Evolutionary conservation across 1,139 yeast genomes (phyloP), one percentile per base, ranked within the genome.

Genomic region (Debaryomyces singareniensis): DNA sequence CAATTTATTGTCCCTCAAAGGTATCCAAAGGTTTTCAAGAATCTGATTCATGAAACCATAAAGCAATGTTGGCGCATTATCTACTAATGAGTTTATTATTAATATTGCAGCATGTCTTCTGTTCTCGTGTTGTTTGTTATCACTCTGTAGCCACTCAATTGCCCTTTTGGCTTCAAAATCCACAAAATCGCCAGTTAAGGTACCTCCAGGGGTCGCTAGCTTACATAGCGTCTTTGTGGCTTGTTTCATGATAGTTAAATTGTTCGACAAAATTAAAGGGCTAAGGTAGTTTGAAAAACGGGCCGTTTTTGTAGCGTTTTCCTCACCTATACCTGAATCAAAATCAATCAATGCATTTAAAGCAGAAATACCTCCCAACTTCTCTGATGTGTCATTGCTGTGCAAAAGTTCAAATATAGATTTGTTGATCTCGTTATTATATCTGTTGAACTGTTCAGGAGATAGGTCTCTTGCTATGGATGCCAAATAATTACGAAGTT

Each of bases 81-180:
- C 77, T 0, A 96, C 95, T 39, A 91, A 69, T 1, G 96, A 83
- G 10, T 82, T 75, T 27, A 91, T 73, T 34, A 87, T 80, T 33
- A 91, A 64, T 13, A 91, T 80, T 1, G 97, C 95, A 0, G 96
- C 96, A 53, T 87, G 96, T 39, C 95, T 73, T 45, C 94, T 72
- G 32, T 73, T 73, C 44, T 86, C 96, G 36, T 63, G 65, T 47
- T 82, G 89, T 42, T 85, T 79, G 42, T 81, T 89, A 29, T 75
- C 78, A 14, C 80, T 68, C 34, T 83, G 89, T 21, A 91, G 68
- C 94, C 96, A 83, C 53, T 91, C 97, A 31, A 89, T 68, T 27
- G 96, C 87, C 33, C 87, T 69, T 47, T 83, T 84, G 9, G 93
- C 93, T 51, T 91, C 96, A 44, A 78, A 83, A 40, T 89, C 96